Conservation (phyloP, 768 basidiomycete genomes). For the Mycena pura region DNA sequence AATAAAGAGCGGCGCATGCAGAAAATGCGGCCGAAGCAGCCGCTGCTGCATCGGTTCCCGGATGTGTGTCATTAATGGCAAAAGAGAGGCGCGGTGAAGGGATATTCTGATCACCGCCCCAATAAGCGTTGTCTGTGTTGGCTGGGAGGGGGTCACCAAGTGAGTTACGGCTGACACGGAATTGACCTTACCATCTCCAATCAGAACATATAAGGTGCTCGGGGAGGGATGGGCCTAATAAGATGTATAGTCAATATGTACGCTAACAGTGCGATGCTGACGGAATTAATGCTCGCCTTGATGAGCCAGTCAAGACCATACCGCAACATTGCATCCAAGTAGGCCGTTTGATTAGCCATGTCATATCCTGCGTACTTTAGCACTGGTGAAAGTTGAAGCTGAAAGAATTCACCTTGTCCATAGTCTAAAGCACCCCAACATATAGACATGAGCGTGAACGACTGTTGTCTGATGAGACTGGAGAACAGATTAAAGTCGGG, state of each 20-base stretch:
- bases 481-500: background rate
- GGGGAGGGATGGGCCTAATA: slow-evolving; percentile 79
- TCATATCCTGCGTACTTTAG: slow-evolving; percentile 68
- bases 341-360: slow-evolving; percentile 83
- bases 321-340: slow-evolving; percentile 89
- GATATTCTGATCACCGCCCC: slow-evolving; percentile 86
- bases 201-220: slow-evolving; percentile 77
- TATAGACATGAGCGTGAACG: slow-evolving; percentile 83
- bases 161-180: background rate
- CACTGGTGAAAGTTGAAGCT: background rate
- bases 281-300: slow-evolving; percentile 55
- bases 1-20: slow-evolving; percentile 84
- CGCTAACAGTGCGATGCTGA: background rate
- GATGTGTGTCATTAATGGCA: slow-evolving; percentile 78
- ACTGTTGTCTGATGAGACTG: slow-evolving; percentile 44
- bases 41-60: slow-evolving; percentile 92
- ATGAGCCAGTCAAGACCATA: slow-evolving; percentile 95
- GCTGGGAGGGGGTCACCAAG: slow-evolving; percentile 41
- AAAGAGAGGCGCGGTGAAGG: slow-evolving; percentile 78
- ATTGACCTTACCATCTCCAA: slow-evolving; percentile 62
- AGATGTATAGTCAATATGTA: slow-evolving; percentile 1
- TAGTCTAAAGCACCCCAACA: slow-evolving; percentile 92
- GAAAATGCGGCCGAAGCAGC: slow-evolving; percentile 87
- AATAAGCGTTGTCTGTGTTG: slow-evolving; percentile 76
- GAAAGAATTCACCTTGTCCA: slow-evolving; percentile 62